phyloP scores from a whole-genome alignment of 805 yeast species.

The Sporopachydermia lactativora region DNA sequence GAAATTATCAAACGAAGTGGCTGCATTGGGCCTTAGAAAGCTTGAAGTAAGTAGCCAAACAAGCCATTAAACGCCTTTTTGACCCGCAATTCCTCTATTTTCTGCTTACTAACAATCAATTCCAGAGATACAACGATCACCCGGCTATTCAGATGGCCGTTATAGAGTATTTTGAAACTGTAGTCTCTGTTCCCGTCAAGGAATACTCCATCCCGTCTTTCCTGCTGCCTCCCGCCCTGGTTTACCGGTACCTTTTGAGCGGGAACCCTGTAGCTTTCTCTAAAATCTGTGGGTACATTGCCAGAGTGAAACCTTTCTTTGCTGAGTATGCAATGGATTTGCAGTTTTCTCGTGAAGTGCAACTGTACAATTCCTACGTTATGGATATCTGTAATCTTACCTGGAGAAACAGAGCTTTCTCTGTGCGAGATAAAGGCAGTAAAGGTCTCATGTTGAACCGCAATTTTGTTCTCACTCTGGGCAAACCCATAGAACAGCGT shows the following conservation, averaged over 20 bases:
- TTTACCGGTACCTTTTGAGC: conserved; percentile 25
- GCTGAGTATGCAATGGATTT: conserved; percentile 8
- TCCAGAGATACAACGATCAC: conserved; percentile 3
- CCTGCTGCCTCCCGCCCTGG: conserved; percentile 26
- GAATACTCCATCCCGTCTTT: conserved; percentile 15
- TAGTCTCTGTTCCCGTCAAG: conserved; percentile 12
- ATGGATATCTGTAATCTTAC: conserved; percentile 40
- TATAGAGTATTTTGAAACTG: conserved; percentile 5
- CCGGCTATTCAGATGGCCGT: conserved; percentile 6
- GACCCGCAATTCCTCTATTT: too few relatives aligned
- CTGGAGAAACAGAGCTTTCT: conserved; percentile 43
- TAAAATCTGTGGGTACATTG: conserved; percentile 31
- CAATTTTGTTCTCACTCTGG: conserved; percentile 19
- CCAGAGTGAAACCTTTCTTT: conserved; percentile 17
- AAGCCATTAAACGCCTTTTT: too few relatives aligned
- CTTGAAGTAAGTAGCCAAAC: conserved; percentile 2
- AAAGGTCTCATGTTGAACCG: conserved; percentile 26
- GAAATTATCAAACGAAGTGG: neutral
- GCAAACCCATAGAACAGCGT: conserved; percentile 14
- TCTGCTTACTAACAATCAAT: too few relatives aligned
- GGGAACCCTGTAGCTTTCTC: conserved; percentile 32
- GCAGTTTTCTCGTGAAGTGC: conserved; percentile 14
- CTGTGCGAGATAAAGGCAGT: conserved; percentile 19
- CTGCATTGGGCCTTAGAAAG: neutral
- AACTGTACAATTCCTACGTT: conserved; percentile 33